phyloP scores from a whole-genome alignment of 169 alveolate species.

The Plasmodium billcollinsi region DNA sequence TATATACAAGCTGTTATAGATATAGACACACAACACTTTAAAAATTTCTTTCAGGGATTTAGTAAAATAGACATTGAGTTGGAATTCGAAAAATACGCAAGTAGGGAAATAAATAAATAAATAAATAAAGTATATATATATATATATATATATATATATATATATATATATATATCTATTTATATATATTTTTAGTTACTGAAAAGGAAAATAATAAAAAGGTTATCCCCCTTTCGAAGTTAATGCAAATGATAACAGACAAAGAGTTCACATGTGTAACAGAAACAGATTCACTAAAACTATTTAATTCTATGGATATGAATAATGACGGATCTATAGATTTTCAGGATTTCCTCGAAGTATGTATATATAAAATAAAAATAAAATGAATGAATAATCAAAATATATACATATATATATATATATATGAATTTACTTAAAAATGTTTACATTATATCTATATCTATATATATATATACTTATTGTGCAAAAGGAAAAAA shows the following conservation, averaged over 20 bases:
- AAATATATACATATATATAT: slow-evolving; percentile 1
- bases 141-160: background rate
- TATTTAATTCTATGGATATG: slow-evolving; percentile 62
- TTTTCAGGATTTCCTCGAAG: slow-evolving; percentile 67
- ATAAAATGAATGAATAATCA: background rate
- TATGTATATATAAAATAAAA: background rate
- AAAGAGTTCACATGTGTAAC: slow-evolving; percentile 77
- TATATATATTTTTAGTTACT: slow-evolving; percentile 31
- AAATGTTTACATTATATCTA: background rate
- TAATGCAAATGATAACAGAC: slow-evolving; percentile 75
- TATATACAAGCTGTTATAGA: slow-evolving; percentile 80
- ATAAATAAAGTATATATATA: background rate
- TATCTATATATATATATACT: background rate
- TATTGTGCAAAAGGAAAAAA: too few relatives aligned
- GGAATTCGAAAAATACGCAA: slow-evolving; percentile 82
- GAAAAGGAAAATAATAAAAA: slow-evolving; percentile 73
- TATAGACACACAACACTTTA: slow-evolving; percentile 79
- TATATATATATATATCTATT: background rate
- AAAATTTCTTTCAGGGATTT: slow-evolving; percentile 80
- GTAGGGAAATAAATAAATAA: slow-evolving; percentile 39
- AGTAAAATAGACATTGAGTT: slow-evolving; percentile 80
- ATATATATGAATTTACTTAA: background rate
- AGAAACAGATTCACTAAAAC: slow-evolving; percentile 49
- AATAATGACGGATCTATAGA: slow-evolving; percentile 70
- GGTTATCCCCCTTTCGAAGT: slow-evolving; percentile 62